Conservation (phyloP, 169 alveolate genomes). For the Eimeria acervulina region DNA sequence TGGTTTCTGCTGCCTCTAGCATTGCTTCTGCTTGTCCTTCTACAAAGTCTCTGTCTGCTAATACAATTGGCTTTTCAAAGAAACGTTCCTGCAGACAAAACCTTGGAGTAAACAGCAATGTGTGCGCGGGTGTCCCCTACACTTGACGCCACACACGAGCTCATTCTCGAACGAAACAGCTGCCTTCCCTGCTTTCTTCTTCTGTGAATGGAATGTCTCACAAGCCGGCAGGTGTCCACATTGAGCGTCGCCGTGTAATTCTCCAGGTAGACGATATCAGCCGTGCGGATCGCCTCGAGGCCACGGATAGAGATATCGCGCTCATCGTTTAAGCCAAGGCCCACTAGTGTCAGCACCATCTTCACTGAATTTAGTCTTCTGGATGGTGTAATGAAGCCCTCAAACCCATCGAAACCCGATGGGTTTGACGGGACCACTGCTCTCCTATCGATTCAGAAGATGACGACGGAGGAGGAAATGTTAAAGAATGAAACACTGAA, state of each 20-base stretch:
- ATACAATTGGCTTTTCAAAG: constrained; percentile 79
- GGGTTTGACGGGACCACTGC: neutral
- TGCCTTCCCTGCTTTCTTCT: neutral
- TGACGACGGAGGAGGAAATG: neutral
- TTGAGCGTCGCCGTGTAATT: constrained; percentile 93
- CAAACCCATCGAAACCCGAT: neutral
- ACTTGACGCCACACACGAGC: neutral
- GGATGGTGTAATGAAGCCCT: neutral
- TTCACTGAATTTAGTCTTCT: neutral
- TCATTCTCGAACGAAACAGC: neutral
- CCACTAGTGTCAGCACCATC: constrained; percentile 90
- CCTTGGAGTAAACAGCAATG: neutral
- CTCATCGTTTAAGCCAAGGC: constrained; percentile 93
- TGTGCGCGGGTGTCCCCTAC: neutral
- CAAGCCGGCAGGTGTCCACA: constrained; percentile 88
- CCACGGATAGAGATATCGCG: constrained; percentile 92
- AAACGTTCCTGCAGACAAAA: constrained; percentile 75
- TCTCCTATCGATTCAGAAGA: neutral
- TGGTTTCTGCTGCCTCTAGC: constrained; percentile 88
- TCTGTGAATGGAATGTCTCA: neutral
- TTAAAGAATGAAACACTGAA: neutral
- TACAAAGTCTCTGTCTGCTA: constrained; percentile 94
- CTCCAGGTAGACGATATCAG: constrained; percentile 92
- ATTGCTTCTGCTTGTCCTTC: constrained; percentile 91
- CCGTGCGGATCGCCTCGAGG: constrained; percentile 88